These are phyloP conservation scores for Colletotrichum magnum DNA, from an alignment of 2,329 filamentous ascomycete genomes.

Conservation along the genomic window DNA sequence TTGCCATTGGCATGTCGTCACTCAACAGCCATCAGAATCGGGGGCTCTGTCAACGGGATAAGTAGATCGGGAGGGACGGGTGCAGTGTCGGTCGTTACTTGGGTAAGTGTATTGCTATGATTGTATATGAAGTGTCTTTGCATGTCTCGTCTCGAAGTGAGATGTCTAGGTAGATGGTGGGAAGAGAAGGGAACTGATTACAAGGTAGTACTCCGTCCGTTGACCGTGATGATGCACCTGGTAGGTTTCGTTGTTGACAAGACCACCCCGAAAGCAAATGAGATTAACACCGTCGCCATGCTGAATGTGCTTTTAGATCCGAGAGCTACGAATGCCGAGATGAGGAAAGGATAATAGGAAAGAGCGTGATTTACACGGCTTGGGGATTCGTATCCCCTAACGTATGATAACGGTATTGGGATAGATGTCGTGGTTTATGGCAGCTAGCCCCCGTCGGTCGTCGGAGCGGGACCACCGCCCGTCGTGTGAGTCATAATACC, in stretches of 20 bases:
- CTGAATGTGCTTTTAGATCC: constrained; percentile 21
- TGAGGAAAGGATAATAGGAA: constrained; percentile 14
- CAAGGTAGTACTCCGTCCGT: constrained; percentile 28
- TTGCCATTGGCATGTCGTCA: no score
- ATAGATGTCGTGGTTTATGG: constrained; percentile 22
- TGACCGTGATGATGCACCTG: constrained; percentile 30
- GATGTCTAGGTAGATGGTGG: constrained; percentile 10
- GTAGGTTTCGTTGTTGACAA: not conserved
- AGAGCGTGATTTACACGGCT: constrained; percentile 23
- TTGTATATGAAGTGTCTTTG: no score
- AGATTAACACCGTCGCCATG: constrained; percentile 39
- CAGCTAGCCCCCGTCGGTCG: constrained; percentile 11
- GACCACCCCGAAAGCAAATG: constrained; percentile 10
- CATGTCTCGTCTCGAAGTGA: no score
- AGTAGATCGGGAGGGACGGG: no score
- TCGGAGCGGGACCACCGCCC: constrained; percentile 26
- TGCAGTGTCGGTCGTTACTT: no score
- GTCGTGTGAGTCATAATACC: constrained; percentile 38
- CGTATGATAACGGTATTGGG: constrained; percentile 48
- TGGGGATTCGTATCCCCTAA: constrained; percentile 43
- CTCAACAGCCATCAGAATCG: no score
- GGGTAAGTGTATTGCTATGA: no score
- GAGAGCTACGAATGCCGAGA: not conserved
- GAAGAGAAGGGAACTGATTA: constrained; percentile 20
- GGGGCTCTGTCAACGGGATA: no score